A percentile compares a stretch with the other conserved stretches of the same genome.
Conservation (phyloP, 371 early-diverging fungal genomes). For the Mortierella sp. region DNA sequence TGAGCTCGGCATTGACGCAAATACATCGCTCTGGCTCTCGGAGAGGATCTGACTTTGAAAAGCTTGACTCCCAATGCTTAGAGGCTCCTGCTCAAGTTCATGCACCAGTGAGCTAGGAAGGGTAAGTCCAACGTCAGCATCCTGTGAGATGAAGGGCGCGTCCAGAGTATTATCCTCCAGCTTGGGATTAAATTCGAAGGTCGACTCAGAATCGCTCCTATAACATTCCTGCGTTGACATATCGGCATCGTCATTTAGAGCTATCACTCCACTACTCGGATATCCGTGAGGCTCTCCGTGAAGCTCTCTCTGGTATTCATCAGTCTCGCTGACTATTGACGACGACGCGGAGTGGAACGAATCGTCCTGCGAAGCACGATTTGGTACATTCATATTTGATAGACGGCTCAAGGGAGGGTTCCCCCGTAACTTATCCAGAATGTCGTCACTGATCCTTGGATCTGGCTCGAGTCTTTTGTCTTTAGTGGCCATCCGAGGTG, state of each 20-base stretch:
- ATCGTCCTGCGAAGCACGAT: conserved; percentile 13
- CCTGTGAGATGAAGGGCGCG: neutral
- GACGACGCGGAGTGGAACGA: conserved; percentile 26
- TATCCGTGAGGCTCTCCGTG: neutral
- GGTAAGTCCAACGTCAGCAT: conserved; percentile 9
- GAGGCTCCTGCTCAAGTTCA: conserved; percentile 14
- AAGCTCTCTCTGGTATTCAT: conserved; percentile 1
- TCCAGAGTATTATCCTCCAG: conserved; percentile 2
- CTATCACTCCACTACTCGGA: neutral
- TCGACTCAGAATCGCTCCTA: neutral
- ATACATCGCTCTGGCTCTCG: conserved; percentile 25
- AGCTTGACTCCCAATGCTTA: conserved; percentile 1
- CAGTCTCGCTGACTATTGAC: conserved; percentile 8
- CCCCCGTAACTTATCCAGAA: conserved; percentile 38
- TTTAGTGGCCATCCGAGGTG: conserved; percentile 17
- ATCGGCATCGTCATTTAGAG: neutral
- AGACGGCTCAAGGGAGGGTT: conserved; percentile 3
- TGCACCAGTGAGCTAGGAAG: conserved; percentile 8
- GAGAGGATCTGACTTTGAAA: conserved; percentile 20
- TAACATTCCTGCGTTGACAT: neutral
- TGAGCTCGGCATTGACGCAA: conserved; percentile 20
- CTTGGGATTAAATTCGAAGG: neutral
- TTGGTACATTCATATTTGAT: neutral
- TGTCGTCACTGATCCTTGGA: conserved; percentile 1
- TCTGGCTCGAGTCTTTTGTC: neutral